Evolutionary conservation across 1,284 basidiomycete genomes (phyloP).

Genomic region (Trametes polyzona): DNA sequence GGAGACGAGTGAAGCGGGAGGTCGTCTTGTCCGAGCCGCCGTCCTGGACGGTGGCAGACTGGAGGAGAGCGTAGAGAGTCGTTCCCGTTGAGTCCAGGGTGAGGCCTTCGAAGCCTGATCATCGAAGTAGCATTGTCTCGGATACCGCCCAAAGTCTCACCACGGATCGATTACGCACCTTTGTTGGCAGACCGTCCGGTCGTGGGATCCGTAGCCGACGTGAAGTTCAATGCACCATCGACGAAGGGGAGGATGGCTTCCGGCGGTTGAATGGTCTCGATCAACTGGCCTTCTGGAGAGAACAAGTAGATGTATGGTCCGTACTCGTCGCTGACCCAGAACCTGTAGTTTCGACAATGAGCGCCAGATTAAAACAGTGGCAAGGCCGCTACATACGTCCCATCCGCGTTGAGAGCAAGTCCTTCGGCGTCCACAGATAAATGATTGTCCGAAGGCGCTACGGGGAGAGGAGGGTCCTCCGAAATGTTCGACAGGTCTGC

Average conservation of each 20-base stretch:
- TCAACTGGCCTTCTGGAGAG: constrained; percentile 47
- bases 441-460: constrained; percentile 48
- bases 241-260: constrained; percentile 53
- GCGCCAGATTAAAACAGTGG: background rate
- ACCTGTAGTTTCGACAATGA: constrained; percentile 37
- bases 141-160: too few species aligned
- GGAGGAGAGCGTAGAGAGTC: constrained; percentile 64
- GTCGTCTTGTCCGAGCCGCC: constrained; percentile 53
- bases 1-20: constrained; percentile 55
- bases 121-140: too few species aligned
- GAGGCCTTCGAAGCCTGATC: constrained; percentile 67
- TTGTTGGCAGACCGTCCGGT: constrained; percentile 55
- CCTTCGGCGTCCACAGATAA: constrained; percentile 67
- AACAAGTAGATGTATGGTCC: constrained; percentile 71
- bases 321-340: constrained; percentile 72
- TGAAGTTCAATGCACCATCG: constrained; percentile 59
- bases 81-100: constrained; percentile 53
- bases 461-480: constrained; percentile 46
- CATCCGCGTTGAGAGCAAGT: constrained; percentile 59
- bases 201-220: constrained; percentile 50
- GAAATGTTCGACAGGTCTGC: constrained; percentile 37
- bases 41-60: constrained; percentile 68
- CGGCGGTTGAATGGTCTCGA: constrained; percentile 65
- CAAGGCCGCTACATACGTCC: constrained; percentile 45
- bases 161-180: too few species aligned